Conservation (phyloP, 2,329 filamentous ascomycete species). For the Penicillium sp. region DNA sequence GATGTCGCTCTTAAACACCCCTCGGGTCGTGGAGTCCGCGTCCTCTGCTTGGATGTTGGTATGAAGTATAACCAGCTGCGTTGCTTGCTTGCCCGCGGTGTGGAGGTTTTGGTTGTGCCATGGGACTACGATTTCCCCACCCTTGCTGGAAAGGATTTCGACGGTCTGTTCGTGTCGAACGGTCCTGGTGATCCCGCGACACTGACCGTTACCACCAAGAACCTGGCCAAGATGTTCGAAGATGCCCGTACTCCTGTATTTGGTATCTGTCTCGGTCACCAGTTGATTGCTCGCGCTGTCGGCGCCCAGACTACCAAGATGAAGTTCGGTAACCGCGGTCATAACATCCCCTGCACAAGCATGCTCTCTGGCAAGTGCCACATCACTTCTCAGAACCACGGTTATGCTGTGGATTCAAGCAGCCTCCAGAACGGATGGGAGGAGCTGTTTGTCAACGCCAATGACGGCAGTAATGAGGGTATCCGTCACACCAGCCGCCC, state of each 20-base stretch:
- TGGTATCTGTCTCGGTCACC: slow-evolving; percentile 93
- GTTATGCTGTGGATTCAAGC: slow-evolving; percentile 82
- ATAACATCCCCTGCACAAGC: slow-evolving; percentile 98
- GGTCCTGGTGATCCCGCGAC: slow-evolving; percentile 92
- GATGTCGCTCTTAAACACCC: slow-evolving; percentile 76
- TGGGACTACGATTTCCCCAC: slow-evolving; percentile 91
- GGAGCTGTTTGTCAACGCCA: slow-evolving; percentile 96
- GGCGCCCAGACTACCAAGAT: slow-evolving; percentile 88
- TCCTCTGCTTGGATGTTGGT: slow-evolving; percentile 92
- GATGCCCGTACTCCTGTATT: slow-evolving; percentile 85
- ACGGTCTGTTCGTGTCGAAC: slow-evolving; percentile 97
- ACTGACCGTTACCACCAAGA: slow-evolving; percentile 72
- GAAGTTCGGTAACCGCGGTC: slow-evolving; percentile 98
- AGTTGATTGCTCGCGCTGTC: slow-evolving; percentile 82
- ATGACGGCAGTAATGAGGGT: slow-evolving; percentile 97
- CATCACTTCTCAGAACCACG: slow-evolving; percentile 98
- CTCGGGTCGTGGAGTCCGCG: slow-evolving; percentile 79
- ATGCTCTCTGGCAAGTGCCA: slow-evolving; percentile 94
- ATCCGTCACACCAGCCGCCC: slow-evolving; percentile 83
- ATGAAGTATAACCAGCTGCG: slow-evolving; percentile 98
- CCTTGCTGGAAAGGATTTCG: slow-evolving; percentile 77
- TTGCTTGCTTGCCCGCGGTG: slow-evolving; percentile 84
- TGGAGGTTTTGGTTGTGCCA: slow-evolving; percentile 90
- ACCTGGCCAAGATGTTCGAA: slow-evolving; percentile 72
- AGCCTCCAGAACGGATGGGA: slow-evolving; percentile 78